Percentiles rank a stretch among this genome's conserved stretches.
These are phyloP conservation scores for Poa annua DNA, from an alignment of 176 grass and related monocot species.

Conservation along the genomic window DNA sequence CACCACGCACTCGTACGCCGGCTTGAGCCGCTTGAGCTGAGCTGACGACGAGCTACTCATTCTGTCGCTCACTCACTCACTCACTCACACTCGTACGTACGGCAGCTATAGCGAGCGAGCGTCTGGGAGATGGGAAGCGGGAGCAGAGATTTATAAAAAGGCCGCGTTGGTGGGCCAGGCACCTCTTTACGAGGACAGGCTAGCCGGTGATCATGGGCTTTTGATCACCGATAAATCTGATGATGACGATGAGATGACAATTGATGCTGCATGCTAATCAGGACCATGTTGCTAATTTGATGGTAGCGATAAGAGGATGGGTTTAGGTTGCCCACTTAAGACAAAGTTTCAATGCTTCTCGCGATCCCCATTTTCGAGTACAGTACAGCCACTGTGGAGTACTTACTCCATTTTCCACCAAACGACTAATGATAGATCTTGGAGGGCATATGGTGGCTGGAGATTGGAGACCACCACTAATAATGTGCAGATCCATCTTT, in stretches of 20 bases:
- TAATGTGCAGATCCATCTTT: no score
- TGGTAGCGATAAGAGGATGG: no score
- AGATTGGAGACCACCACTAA: no score
- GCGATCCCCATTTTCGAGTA: no score
- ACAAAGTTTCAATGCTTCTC: no score
- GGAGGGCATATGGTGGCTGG: no score
- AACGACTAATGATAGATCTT: no score
- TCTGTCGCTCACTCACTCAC: neutral
- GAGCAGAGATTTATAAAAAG: neutral
- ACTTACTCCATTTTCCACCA: no score
- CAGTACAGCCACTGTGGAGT: no score
- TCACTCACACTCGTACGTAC: no score
- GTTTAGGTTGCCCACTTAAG: no score
- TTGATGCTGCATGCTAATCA: conserved; percentile 7
- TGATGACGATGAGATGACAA: neutral
- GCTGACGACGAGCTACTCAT: conserved; percentile 31
- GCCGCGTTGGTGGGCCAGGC: neutral
- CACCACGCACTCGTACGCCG: conserved; percentile 59
- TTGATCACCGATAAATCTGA: neutral
- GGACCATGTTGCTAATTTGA: neutral
- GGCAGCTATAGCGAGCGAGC: neutral
- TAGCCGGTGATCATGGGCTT: neutral
- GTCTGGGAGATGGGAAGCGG: neutral
- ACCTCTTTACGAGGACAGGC: neutral
- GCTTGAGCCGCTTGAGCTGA: conserved; percentile 49